These are phyloP conservation scores for Gymnopus androsaceus DNA, from an alignment of 1,284 basidiomycete genomes.

Conservation along the genomic window DNA sequence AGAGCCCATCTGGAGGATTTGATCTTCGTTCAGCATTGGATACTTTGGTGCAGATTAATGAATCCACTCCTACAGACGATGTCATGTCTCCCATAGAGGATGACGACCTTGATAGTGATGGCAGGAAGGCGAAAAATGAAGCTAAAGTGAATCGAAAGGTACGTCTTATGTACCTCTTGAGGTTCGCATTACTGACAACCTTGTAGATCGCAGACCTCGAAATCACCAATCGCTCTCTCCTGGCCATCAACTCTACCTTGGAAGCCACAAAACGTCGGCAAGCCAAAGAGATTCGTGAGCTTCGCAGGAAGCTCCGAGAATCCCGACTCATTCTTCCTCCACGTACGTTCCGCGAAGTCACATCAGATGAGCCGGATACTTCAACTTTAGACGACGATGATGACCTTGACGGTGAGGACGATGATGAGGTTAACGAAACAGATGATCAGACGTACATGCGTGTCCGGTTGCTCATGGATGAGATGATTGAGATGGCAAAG, in stretches of 20 bases:
- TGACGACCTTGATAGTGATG: conserved; percentile 34
- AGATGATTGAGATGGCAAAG: conserved; percentile 59
- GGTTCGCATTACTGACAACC: neutral
- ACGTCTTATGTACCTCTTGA: conserved; percentile 15
- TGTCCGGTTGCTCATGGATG: conserved; percentile 62
- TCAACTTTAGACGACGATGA: conserved; percentile 43
- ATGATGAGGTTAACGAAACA: conserved; percentile 44
- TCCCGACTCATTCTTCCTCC: conserved; percentile 76
- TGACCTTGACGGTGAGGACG: conserved; percentile 38
- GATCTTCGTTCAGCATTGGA: conserved; percentile 20
- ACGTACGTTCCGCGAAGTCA: conserved; percentile 54
- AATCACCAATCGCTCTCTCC: conserved; percentile 77
- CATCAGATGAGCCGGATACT: conserved; percentile 46
- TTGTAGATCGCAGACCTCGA: conserved; percentile 78
- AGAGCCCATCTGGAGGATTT: neutral
- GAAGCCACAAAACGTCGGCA: conserved; percentile 77
- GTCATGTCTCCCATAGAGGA: conserved; percentile 29
- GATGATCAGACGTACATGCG: conserved; percentile 53
- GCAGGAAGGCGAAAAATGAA: conserved; percentile 59
- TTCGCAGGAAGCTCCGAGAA: conserved; percentile 75
- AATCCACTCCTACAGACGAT: conserved; percentile 24
- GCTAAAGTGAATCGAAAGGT: conserved; percentile 83
- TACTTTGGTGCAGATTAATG: conserved; percentile 33
- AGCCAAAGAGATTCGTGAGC: conserved; percentile 76
- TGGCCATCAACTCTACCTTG: conserved; percentile 73